These are phyloP conservation scores for Trichoderma sp. DNA, from an alignment of 2,329 filamentous ascomycete species.

Conservation along the genomic window DNA sequence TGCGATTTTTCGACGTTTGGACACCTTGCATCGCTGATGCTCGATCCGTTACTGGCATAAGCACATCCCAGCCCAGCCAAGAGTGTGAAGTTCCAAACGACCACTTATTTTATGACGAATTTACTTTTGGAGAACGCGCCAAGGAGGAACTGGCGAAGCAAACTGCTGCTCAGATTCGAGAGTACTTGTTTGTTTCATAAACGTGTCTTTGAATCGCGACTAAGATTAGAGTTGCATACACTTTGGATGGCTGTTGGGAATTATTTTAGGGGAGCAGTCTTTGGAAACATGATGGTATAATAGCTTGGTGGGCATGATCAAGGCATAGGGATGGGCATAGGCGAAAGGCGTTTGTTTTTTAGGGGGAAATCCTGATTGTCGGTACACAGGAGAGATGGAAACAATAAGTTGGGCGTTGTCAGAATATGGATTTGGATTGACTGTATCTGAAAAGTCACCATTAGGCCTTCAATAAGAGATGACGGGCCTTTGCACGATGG, in stretches of 20 bases:
- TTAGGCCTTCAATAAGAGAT: not conserved
- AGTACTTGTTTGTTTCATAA: constrained; percentile 6
- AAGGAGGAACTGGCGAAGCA: constrained; percentile 26
- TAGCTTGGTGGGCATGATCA: not conserved
- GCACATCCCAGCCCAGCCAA: constrained; percentile 16
- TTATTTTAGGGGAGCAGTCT: not conserved
- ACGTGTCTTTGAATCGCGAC: not conserved
- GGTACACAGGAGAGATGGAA: not conserved
- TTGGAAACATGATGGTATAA: not conserved
- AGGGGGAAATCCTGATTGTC: not conserved
- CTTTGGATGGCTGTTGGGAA: not conserved
- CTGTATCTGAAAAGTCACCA: not conserved
- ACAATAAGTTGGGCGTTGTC: not conserved
- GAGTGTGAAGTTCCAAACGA: constrained; percentile 47
- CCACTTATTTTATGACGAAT: constrained; percentile 55
- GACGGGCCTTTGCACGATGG: not conserved
- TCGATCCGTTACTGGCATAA: constrained; percentile 21
- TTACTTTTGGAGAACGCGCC: constrained; percentile 45
- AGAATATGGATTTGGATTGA: not conserved
- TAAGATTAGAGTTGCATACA: not conserved
- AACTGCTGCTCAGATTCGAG: not conserved
- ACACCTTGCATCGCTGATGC: constrained; percentile 43
- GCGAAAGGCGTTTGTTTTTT: constrained; percentile 11
- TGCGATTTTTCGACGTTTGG: constrained; percentile 45
- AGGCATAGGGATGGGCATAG: not conserved